Evolutionary conservation across 768 basidiomycete species (phyloP).

Genomic region (Russula abietina): DNA sequence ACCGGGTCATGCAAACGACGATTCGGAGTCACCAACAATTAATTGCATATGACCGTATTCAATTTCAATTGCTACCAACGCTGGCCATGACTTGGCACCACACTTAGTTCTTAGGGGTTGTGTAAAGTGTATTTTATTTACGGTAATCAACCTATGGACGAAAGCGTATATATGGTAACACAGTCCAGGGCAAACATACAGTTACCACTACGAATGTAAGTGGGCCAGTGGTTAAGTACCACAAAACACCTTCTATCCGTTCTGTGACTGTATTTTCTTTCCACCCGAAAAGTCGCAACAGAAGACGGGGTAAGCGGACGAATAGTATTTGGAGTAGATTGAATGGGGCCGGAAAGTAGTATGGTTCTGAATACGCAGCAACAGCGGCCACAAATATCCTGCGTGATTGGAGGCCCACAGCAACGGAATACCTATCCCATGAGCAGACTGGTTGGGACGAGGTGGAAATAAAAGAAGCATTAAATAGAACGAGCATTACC

Average conservation of each 20-base stretch:
- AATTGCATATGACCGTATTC: too few species aligned
- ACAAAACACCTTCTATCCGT: slow-evolving; percentile 33
- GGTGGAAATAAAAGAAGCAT: slow-evolving; percentile 24
- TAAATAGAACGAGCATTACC: slow-evolving; percentile 33
- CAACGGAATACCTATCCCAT: slow-evolving; percentile 48
- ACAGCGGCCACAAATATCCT: slow-evolving; percentile 36
- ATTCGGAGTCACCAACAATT: too few species aligned
- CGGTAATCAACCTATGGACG: not conserved
- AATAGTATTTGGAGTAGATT: slow-evolving; percentile 37
- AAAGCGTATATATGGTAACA: not conserved
- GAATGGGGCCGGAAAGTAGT: slow-evolving; percentile 47
- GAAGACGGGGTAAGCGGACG: slow-evolving; percentile 21
- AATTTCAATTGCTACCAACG: too few species aligned
- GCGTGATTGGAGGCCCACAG: slow-evolving; percentile 43
- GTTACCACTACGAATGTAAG: slow-evolving; percentile 30
- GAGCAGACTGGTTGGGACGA: slow-evolving; percentile 8
- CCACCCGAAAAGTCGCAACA: slow-evolving; percentile 25
- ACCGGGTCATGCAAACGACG: not conserved
- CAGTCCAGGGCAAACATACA: slow-evolving; percentile 15
- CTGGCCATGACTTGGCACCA: not conserved
- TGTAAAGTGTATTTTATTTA: too few species aligned
- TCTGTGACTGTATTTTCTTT: slow-evolving; percentile 17
- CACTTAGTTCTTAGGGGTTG: not conserved
- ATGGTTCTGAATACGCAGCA: slow-evolving; percentile 31
- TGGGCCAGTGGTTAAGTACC: slow-evolving; percentile 41